Evolutionary conservation across 176 grass and related monocot genomes (phyloP), one percentile per base, ranked within the genome.

Genomic region (Elymus sibiricus): DNA sequence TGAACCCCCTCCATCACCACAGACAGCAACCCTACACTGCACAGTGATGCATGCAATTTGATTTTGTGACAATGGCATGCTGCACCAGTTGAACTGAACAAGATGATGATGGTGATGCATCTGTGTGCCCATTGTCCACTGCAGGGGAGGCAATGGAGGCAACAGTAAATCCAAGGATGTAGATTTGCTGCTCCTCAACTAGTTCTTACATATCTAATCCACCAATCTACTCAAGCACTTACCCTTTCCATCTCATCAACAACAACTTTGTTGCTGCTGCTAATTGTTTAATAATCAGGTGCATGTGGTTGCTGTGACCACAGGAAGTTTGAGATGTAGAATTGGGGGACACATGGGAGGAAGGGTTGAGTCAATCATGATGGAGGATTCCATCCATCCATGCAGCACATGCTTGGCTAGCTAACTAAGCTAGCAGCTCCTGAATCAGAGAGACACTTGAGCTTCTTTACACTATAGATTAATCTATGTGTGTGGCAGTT

Each of bases 371-470:
- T n/a, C n/a, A n/a, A n/a, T n/a, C n/a, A n/a, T n/a, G n/a, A n/a
- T n/a, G n/a, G n/a, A n/a, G n/a, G n/a, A n/a, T n/a, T n/a, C n/a
- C n/a, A n/a, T n/a, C n/a, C n/a, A n/a, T 51, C 47, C 62, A 53
- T 66, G 31, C 83, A 78, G 39, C 74, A 85, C 83, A 78, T 85
- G 83, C 82, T 26, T 39, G 5, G 21, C 37, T 70, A n/a, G 37
- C 37, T 40, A 70, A 72, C 2, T 42, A 42, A 42, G 40, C 40
- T 42, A 11, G 69, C 69, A 43, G 76, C 53, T 35, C 32, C 53
- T 38, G 16, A 53, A 53, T 76, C 44, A 59, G 2, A 61, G 34
- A 40, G 75, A 3, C 31, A 78, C 28, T 78, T 78, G 35, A 76
- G 49, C 15, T 9, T 10, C 4, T 9, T 42, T 42, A 9, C 35